These are phyloP conservation scores for Microsporum ferrugineum DNA, from an alignment of 2,329 filamentous ascomycete species.

Conservation along the genomic window DNA sequence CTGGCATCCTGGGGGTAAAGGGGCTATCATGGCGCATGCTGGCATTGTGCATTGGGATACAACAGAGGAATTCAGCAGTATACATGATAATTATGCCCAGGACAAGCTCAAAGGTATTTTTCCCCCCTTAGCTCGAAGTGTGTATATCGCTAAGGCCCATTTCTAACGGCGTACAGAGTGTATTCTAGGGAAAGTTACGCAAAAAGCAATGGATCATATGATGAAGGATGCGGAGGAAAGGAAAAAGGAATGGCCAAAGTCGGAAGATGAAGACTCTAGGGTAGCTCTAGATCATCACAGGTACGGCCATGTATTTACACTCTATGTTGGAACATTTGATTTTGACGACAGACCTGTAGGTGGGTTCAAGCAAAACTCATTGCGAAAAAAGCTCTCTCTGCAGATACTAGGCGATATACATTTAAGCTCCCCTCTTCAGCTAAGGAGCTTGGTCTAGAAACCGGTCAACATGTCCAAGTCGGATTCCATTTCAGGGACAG, in stretches of 20 bases:
- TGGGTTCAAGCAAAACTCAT: slow-evolving; percentile 39
- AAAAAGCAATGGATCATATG: slow-evolving; percentile 40
- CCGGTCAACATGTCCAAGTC: slow-evolving; percentile 43
- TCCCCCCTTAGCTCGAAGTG: not conserved
- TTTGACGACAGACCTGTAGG: slow-evolving; percentile 11
- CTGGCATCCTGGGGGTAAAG: slow-evolving; percentile 42
- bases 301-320: slow-evolving; percentile 6
- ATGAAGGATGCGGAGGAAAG: slow-evolving; percentile 33
- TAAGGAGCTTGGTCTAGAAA: slow-evolving; percentile 38
- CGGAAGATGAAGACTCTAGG: slow-evolving; percentile 20
- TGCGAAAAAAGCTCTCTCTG: slow-evolving; percentile 29
- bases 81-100: slow-evolving; percentile 43
- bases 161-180: slow-evolving; percentile 31
- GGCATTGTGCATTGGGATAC: slow-evolving; percentile 41
- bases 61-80: slow-evolving; percentile 39
- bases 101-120: slow-evolving; percentile 36
- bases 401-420: slow-evolving; percentile 38
- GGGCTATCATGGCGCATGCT: slow-evolving; percentile 39
- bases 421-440: slow-evolving; percentile 34
- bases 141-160: not conserved
- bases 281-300: slow-evolving; percentile 30
- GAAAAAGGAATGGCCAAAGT: slow-evolving; percentile 28
- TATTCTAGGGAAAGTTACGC: slow-evolving; percentile 38
- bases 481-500: slow-evolving; percentile 44
- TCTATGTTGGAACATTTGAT: not conserved